A percentile compares a stretch with the other conserved stretches of the same genome.
These are phyloP conservation scores for Epichloe baconii DNA, from an alignment of 2,329 filamentous ascomycete genomes.

Conservation along the genomic window DNA sequence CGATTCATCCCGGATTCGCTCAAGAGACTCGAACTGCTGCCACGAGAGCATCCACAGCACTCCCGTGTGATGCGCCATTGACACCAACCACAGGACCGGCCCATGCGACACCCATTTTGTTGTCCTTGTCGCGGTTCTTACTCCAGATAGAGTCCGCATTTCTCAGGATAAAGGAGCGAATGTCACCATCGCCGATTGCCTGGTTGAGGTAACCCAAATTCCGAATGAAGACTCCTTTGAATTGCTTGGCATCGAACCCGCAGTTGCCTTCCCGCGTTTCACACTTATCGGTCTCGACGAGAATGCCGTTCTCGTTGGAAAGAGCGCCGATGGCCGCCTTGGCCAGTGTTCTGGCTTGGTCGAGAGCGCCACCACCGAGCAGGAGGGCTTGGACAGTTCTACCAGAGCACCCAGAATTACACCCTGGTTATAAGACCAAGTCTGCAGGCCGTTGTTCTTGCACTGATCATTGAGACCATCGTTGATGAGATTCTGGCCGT, in stretches of 20 bases:
- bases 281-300: slow-evolving; percentile 26
- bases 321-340: slow-evolving; percentile 35
- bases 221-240: slow-evolving; percentile 59
- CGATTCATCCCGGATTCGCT: neutral
- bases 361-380: slow-evolving; percentile 24
- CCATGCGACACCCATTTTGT: slow-evolving; percentile 51
- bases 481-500: slow-evolving; percentile 35
- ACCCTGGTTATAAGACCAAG: slow-evolving; percentile 46
- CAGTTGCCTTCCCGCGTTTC: slow-evolving; percentile 23
- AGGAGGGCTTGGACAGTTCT: slow-evolving; percentile 35
- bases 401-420: slow-evolving; percentile 40
- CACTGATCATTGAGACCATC: slow-evolving; percentile 36
- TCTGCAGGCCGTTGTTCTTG: slow-evolving; percentile 38
- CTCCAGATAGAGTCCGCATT: slow-evolving; percentile 57
- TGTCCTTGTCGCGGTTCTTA: slow-evolving; percentile 36
- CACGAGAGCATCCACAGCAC: slow-evolving; percentile 53
- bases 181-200: slow-evolving; percentile 33
- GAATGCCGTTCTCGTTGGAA: slow-evolving; percentile 30
- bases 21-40: slow-evolving; percentile 37
- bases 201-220: slow-evolving; percentile 47
- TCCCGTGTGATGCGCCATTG: slow-evolving; percentile 48
- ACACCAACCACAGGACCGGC: slow-evolving; percentile 40
- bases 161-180: slow-evolving; percentile 38
- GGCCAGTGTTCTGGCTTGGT: slow-evolving; percentile 34
- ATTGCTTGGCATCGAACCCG: slow-evolving; percentile 43